Conservation (phyloP, 1,139 yeast genomes). For the Geotrichum australiense region DNA sequence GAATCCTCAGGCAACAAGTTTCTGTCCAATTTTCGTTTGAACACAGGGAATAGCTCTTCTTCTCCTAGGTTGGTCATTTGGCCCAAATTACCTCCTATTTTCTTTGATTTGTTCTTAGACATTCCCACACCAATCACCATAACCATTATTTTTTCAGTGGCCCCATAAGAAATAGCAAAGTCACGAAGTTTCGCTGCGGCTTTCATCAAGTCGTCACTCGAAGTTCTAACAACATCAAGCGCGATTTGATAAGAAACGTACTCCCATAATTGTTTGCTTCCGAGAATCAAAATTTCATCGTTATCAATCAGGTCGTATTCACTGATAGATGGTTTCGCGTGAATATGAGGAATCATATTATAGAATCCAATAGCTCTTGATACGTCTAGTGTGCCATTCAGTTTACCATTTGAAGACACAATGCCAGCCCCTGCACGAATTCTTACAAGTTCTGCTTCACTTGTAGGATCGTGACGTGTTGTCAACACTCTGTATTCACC, state of each 20-base stretch:
- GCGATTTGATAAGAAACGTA: conserved; percentile 75
- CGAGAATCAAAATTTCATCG: conserved; percentile 80
- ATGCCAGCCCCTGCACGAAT: conserved; percentile 89
- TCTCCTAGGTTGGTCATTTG: conserved; percentile 10
- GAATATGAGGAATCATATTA: conserved; percentile 78
- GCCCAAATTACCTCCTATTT: conserved; percentile 10
- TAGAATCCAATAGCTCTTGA: conserved; percentile 92
- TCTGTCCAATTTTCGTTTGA: conserved; percentile 49
- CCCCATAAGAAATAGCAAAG: conserved; percentile 90
- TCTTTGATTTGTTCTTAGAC: conserved; percentile 22
- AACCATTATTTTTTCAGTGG: conserved; percentile 74
- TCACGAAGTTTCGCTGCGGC: conserved; percentile 94
- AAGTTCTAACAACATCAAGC: conserved; percentile 82
- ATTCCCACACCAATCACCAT: conserved; percentile 64
- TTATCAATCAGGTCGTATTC: conserved; percentile 55
- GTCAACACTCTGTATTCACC: conserved; percentile 75
- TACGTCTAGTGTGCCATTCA: conserved; percentile 75
- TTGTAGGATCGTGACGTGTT: conserved; percentile 78
- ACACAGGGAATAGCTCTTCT: conserved; percentile 34
- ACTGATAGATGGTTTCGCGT: conserved; percentile 76
- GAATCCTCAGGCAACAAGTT: conserved; percentile 56
- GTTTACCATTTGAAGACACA: conserved; percentile 76
- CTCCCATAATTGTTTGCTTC: conserved; percentile 82
- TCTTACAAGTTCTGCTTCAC: conserved; percentile 71
- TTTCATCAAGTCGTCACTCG: conserved; percentile 76